Evolutionary conservation across 306 rosid genomes (phyloP).

Genomic region (peach (Prunus persica)): Prunus_persica_NCBIv2 NC_034009.1:43841001-43841500

Average conservation of each 20-base stretch:
- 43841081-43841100: constrained; percentile 84
- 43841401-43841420: too few species aligned
- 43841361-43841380: background rate
- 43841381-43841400: too few species aligned
- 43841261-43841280: constrained; percentile 92
- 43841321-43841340: constrained; percentile 67
- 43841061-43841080: constrained; percentile 66
- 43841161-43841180: too few species aligned
- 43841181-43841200: background rate
- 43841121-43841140: constrained; percentile 49
- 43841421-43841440: too few species aligned
- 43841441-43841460: too few species aligned
- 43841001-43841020: constrained; percentile 68
- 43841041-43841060: constrained; percentile 58
- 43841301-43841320: constrained; percentile 89
- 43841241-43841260: constrained; percentile 77
- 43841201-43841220: background rate
- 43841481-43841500: too few species aligned
- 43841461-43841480: too few species aligned
- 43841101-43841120: constrained; percentile 75
- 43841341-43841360: constrained; percentile 45
- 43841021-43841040: constrained; percentile 73
- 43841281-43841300: constrained; percentile 72
- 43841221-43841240: constrained; percentile 87
- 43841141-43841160: background rate